Percentiles rank a stretch among this genome's conserved stretches.
These are phyloP conservation scores for Phanerodontia chrysosporium DNA, from an alignment of 768 basidiomycete species.

Conservation along the genomic window DNA sequence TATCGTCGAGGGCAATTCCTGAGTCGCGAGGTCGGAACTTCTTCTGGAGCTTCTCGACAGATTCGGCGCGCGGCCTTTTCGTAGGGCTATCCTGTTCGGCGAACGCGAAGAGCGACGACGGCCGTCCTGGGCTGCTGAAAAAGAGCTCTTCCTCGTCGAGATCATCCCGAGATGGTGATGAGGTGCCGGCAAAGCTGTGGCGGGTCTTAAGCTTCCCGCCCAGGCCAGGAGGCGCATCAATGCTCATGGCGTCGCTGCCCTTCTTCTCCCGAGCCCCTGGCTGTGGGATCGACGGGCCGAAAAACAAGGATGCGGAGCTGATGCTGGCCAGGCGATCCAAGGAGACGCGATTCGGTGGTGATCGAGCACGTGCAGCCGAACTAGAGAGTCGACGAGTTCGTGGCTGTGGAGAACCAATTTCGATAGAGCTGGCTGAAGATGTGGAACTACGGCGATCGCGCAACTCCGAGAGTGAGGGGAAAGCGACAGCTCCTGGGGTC, in stretches of 20 bases:
- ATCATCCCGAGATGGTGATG: constrained; percentile 12
- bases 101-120: constrained; percentile 54
- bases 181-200: constrained; percentile 59
- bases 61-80: constrained; percentile 28
- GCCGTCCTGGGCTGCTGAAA: constrained; percentile 34
- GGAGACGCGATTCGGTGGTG: constrained; percentile 33
- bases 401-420: constrained; percentile 48
- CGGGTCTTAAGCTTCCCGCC: constrained; percentile 36
- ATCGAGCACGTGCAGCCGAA: constrained; percentile 29
- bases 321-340: constrained; percentile 48
- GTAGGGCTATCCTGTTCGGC: constrained; percentile 56
- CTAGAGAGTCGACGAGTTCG: constrained; percentile 38
- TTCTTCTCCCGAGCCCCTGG: constrained; percentile 13
- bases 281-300: constrained; percentile 49
- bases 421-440: constrained; percentile 40
- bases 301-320: constrained; percentile 62
- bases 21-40: constrained; percentile 76
- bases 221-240: background rate
- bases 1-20: constrained; percentile 49
- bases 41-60: constrained; percentile 39
- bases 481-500: constrained; percentile 24
- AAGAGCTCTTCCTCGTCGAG: constrained; percentile 23
- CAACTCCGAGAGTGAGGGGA: constrained; percentile 33
- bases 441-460: constrained; percentile 35
- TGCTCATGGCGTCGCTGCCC: constrained; percentile 9